Conservation (phyloP, 805 yeast species). For the Ogataea philodendri region DNA sequence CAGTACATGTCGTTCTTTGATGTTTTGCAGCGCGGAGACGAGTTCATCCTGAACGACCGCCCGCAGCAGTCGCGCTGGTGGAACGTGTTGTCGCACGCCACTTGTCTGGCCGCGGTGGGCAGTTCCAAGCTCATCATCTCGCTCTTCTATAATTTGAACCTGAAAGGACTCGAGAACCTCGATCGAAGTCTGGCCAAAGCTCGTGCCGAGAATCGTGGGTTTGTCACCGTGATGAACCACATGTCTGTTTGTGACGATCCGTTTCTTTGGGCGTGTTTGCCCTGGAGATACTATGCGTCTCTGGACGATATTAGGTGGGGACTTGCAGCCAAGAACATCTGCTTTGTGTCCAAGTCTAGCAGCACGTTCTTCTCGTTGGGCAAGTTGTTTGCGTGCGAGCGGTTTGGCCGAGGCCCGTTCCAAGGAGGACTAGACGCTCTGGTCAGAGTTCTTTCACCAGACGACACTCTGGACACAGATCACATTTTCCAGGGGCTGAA, state of each 20-base stretch:
- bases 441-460: constrained; percentile 73
- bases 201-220: constrained; percentile 63
- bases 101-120: constrained; percentile 64
- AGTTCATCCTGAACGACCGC: constrained; percentile 48
- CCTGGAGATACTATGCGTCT: constrained; percentile 61
- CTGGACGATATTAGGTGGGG: constrained; percentile 86
- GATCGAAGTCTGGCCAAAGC: constrained; percentile 65
- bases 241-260: constrained; percentile 95
- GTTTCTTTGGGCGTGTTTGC: constrained; percentile 79
- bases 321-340: constrained; percentile 86
- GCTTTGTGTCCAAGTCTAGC: constrained; percentile 58
- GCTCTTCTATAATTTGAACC: constrained; percentile 59
- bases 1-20: constrained; percentile 61
- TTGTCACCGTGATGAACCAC: constrained; percentile 88
- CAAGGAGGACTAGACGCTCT: constrained; percentile 90
- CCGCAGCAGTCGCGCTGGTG: constrained; percentile 61
- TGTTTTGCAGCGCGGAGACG: constrained; percentile 72
- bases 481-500: constrained; percentile 27
- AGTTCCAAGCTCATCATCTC: constrained; percentile 61
- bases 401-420: constrained; percentile 93
- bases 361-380: constrained; percentile 78
- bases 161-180: constrained; percentile 61
- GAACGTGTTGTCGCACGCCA: constrained; percentile 65
- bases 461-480: constrained; percentile 56
- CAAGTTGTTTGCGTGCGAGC: constrained; percentile 77